Base-by-base conservation (phyloP, 768 basidiomycete species). In the Punctularia strigosozonata region DNA sequence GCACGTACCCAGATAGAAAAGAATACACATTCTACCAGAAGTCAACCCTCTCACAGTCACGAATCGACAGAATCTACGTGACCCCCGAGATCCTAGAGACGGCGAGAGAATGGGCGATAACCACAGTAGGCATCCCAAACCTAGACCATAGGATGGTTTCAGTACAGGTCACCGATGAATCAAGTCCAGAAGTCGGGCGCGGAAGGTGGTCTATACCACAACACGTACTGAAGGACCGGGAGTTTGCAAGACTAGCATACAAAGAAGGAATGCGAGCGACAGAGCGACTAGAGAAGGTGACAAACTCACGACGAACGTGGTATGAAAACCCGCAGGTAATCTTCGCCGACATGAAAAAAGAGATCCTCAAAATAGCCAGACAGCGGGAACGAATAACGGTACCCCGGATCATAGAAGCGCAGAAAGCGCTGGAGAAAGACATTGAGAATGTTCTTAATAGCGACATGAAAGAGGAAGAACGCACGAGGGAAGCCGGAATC, bases 61-160 rank as follows among this genome's bases (percentile, higher is more conserved):
- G 61, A 4, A 50, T 66, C 5, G 60, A 66, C 44, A 32, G 61
- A n/a, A 62, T 66, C 30, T 65, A 65, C 34, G 22, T 53, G 0
- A 50, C 44, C 5, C 24, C 46, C 0, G 20, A 33, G 1, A 4
- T 55, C 0, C 33, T 46, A 4, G 10, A 44, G 4, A 36, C 19
- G 0, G 38, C 48, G 4, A 26, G 25, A n/a, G 46, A 60, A 4
- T 62, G 59, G 60, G 12, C 47, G 7, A 60, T 57, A 2, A 25
- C 41, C 10, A 4, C 28, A 0, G 28, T 48, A 0, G 49, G 44
- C 0, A 53, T 61, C 4, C 19, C 6, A 15, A 24, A 45, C 3
- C 51, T 55, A 0, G 63, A 66, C 48, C 63, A 65, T 42, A 23
- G 41, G 1, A 45, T 65, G 38, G 54, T 60, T 1, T 47, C 44